Percentiles rank a stretch among this genome's conserved stretches.
phyloP scores from a whole-genome alignment of 768 basidiomycete genomes.

The Harrya chromipes region DNA sequence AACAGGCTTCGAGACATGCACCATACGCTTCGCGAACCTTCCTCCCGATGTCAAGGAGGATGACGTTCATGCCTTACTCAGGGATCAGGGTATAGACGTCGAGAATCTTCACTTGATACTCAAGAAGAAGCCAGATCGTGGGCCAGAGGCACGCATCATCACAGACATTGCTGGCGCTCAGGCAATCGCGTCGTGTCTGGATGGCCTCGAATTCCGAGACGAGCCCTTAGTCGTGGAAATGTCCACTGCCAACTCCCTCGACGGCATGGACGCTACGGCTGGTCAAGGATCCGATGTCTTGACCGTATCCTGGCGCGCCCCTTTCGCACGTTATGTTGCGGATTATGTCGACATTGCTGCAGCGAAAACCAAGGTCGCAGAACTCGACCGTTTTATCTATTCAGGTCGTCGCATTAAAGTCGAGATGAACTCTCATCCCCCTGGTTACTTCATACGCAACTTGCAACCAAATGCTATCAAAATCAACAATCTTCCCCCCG shows the following conservation, averaged over 20 bases:
- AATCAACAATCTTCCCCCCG: conserved; percentile 36
- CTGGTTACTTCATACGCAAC: conserved; percentile 18
- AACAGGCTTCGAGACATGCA: conserved; percentile 48
- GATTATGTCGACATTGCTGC: conserved; percentile 30
- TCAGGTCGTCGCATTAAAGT: conserved; percentile 37
- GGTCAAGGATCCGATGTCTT: conserved; percentile 30
- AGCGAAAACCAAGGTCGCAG: conserved; percentile 3
- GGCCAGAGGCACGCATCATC: conserved; percentile 38
- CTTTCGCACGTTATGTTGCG: conserved; percentile 40
- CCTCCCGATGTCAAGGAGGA: conserved; percentile 34
- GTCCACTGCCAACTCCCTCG: conserved; percentile 28
- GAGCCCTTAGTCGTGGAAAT: conserved; percentile 41
- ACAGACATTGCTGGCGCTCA: conserved; percentile 38
- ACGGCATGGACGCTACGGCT: conserved; percentile 35
- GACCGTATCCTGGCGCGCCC: conserved; percentile 45
- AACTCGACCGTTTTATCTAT: too few species aligned
- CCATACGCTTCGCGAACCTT: conserved; percentile 42
- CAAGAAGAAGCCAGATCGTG: conserved; percentile 24
- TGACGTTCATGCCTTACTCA: conserved; percentile 42
- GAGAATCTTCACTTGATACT: conserved; percentile 2
- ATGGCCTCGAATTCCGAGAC: conserved; percentile 45
- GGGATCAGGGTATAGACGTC: conserved; percentile 37
- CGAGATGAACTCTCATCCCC: conserved; percentile 38
- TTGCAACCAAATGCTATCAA: conserved; percentile 36
- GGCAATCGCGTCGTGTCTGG: conserved; percentile 40